Evolutionary conservation across 345 rosid species (phyloP).

Genomic region (Capsella bursapastoris): DNA sequence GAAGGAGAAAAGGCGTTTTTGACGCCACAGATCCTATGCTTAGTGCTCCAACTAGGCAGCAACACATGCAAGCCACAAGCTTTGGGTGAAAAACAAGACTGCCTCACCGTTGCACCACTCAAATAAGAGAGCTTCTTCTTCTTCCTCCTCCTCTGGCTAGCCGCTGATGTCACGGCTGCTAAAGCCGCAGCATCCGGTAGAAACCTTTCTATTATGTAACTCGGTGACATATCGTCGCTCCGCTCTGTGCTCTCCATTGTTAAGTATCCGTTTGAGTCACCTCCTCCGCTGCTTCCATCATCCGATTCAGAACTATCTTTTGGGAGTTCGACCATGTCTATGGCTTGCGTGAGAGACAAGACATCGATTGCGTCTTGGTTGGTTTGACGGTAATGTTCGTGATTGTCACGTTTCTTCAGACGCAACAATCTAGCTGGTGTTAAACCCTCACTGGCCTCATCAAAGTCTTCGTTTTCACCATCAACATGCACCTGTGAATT

Average conservation of each 20-base stretch:
- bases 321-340: conserved; percentile 71
- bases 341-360: conserved; percentile 77
- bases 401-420: conserved; percentile 30
- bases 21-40: conserved; percentile 67
- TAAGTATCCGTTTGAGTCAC: conserved; percentile 45
- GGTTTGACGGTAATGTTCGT: conserved; percentile 14
- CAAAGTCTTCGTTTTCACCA: conserved; percentile 42
- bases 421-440: conserved; percentile 43
- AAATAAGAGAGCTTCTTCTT: conserved; percentile 39
- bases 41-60: conserved; percentile 68
- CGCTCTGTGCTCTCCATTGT: conserved; percentile 46
- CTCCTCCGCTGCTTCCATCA: conserved; percentile 35
- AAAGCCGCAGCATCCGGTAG: conserved; percentile 77
- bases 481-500: conserved; percentile 43
- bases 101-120: conserved; percentile 40
- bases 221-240: conserved; percentile 52
- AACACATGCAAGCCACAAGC: conserved; percentile 74
- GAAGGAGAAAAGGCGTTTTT: conserved; percentile 54
- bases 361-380: conserved; percentile 54
- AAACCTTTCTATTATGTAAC: conserved; percentile 76
- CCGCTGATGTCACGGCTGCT: conserved; percentile 70
- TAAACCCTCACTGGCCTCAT: conserved; percentile 43
- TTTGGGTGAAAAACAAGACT: conserved; percentile 49
- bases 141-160: conserved; percentile 46
- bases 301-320: conserved; percentile 39